phyloP scores from a whole-genome alignment of 2,329 filamentous ascomycete genomes.

The Bertia moriformis region DNA sequence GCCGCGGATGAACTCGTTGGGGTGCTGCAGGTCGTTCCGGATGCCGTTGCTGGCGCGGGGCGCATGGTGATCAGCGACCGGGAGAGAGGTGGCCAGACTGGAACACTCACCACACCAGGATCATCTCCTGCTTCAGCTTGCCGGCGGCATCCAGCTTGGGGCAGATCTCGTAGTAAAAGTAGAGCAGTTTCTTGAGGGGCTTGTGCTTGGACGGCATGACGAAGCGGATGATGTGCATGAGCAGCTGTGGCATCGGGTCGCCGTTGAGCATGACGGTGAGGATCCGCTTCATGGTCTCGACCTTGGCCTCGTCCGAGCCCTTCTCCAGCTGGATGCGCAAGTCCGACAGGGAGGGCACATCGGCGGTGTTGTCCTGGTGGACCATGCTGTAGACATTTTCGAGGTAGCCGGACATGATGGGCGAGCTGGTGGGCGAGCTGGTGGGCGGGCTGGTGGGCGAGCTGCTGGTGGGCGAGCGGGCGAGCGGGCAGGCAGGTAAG shows the following conservation, averaged over 20 bases:
- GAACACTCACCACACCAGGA: slow-evolving; percentile 71
- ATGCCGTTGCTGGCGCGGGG: slow-evolving; percentile 80
- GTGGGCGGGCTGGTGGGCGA: neutral
- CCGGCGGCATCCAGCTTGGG: slow-evolving; percentile 83
- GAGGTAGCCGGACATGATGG: slow-evolving; percentile 81
- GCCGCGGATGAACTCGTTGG: slow-evolving; percentile 95
- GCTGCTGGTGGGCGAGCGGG: neutral
- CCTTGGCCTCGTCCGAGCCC: slow-evolving; percentile 80
- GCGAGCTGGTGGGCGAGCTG: neutral
- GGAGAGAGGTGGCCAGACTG: too few species aligned
- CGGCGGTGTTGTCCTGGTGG: slow-evolving; percentile 91
- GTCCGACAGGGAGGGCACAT: slow-evolving; percentile 79
- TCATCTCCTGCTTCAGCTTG: slow-evolving; percentile 99
- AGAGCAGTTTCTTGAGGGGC: slow-evolving; percentile 89
- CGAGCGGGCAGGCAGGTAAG: too few species aligned
- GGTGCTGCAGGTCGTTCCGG: slow-evolving; percentile 88
- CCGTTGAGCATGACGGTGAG: slow-evolving; percentile 96
- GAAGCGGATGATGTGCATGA: slow-evolving; percentile 99
- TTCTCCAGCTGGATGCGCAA: slow-evolving; percentile 87
- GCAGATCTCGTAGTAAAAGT: slow-evolving; percentile 99
- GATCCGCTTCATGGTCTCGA: slow-evolving; percentile 93
- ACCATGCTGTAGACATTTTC: slow-evolving; percentile 93
- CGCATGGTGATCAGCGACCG: too few species aligned
- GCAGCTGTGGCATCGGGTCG: slow-evolving; percentile 81
- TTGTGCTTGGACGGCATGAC: slow-evolving; percentile 99